Conservation (phyloP, 208 protist genomes). For the Leishmania braziliensis region DNA sequence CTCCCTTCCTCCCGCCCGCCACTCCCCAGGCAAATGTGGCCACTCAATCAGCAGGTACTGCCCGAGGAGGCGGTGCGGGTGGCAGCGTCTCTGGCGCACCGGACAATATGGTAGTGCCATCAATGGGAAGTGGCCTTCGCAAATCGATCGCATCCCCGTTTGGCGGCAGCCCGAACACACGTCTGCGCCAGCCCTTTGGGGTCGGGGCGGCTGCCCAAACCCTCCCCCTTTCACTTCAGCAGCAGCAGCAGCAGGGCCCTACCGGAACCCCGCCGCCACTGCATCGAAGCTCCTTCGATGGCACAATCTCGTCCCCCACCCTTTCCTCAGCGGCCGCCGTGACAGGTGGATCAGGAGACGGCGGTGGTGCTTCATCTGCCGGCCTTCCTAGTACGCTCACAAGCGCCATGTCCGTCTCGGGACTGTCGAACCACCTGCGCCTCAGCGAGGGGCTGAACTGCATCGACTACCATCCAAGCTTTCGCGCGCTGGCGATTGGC, state of each 20-base stretch:
- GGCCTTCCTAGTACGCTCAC: constrained; percentile 15
- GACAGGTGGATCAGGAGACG: constrained; percentile 3
- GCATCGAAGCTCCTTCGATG: background rate
- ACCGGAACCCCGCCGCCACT: background rate
- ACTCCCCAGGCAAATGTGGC: constrained; percentile 2
- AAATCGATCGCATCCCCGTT: background rate
- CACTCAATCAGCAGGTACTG: background rate
- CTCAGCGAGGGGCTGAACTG: constrained; percentile 63
- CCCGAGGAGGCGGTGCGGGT: background rate
- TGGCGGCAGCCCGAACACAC: constrained; percentile 23
- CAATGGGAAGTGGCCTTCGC: background rate
- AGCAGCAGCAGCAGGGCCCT: background rate
- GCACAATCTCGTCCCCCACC: background rate
- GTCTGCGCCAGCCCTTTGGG: constrained; percentile 10
- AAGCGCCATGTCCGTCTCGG: constrained; percentile 11
- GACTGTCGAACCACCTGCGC: constrained; percentile 39
- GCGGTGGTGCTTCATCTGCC: background rate
- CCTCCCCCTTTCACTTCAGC: background rate
- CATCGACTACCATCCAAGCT: constrained; percentile 70
- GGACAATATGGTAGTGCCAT: background rate
- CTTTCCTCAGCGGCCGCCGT: background rate
- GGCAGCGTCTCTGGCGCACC: background rate
- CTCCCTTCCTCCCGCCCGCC: constrained; percentile 14
- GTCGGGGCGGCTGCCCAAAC: background rate
- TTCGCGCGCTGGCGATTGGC: constrained; percentile 68